phyloP scores from a whole-genome alignment of 495 filamentous ascomycete species.

The Hypoxylon fragiforme region DNA sequence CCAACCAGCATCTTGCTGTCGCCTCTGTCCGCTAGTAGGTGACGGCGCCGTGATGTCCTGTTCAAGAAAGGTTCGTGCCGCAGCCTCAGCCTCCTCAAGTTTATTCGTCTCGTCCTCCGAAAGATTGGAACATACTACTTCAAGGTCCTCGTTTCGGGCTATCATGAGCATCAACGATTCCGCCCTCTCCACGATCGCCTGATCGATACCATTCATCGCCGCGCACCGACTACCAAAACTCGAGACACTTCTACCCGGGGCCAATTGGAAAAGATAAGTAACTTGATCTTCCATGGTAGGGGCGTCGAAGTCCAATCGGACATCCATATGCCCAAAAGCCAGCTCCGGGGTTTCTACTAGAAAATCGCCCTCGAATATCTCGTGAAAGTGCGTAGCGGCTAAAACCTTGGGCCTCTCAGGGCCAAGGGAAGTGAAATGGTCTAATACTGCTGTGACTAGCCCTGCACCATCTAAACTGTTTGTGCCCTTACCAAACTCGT shows the following conservation, averaged over 20 bases:
- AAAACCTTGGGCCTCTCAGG: conserved; percentile 77
- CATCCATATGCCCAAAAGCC: conserved; percentile 83
- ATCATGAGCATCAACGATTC: conserved; percentile 71
- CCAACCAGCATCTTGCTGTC: conserved; percentile 2
- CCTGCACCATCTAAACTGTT: conserved; percentile 81
- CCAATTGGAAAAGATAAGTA: conserved; percentile 82
- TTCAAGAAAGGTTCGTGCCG: conserved; percentile 34
- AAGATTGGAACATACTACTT: conserved; percentile 67
- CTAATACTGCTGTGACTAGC: conserved; percentile 78
- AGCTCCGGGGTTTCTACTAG: conserved; percentile 62
- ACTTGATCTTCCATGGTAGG: conserved; percentile 70
- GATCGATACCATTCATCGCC: conserved; percentile 78
- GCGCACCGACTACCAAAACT: conserved; percentile 88
- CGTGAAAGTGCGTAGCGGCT: conserved; percentile 91
- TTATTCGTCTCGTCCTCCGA: conserved; percentile 61
- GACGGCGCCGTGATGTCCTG: conserved; percentile 31
- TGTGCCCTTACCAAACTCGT: conserved; percentile 97
- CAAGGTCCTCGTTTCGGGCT: conserved; percentile 73
- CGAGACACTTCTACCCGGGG: conserved; percentile 69
- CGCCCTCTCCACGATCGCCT: conserved; percentile 72
- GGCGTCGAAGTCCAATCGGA: conserved; percentile 67
- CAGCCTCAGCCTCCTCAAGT: conserved; percentile 62
- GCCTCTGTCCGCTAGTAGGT: conserved; percentile 1
- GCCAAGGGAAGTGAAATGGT: conserved; percentile 67
- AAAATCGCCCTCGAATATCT: conserved; percentile 80